Conservation (phyloP, 1,139 yeast species). For the Martiniozyma asiatica region DNA sequence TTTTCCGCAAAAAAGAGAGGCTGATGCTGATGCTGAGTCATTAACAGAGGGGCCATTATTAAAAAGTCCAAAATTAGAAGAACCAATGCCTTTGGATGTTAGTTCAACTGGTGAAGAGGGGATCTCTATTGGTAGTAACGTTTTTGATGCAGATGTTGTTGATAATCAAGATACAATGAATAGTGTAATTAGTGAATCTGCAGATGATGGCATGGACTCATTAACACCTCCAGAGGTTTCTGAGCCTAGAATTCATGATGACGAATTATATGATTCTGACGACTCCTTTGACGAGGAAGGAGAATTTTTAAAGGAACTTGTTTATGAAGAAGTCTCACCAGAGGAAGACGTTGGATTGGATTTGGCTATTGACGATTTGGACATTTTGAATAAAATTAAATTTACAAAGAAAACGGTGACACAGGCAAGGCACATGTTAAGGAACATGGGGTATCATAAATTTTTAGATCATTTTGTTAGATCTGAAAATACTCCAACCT, state of each 20-base stretch:
- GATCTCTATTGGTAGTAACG: too few relatives aligned
- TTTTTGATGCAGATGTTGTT: too few relatives aligned
- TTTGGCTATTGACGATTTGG: slow-evolving; percentile 4
- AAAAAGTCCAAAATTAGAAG: too few relatives aligned
- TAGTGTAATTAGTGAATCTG: background rate
- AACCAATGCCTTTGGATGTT: too few relatives aligned
- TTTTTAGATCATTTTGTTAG: slow-evolving; percentile 43
- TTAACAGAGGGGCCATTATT: too few relatives aligned
- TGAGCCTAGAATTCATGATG: too few relatives aligned
- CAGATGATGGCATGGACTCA: too few relatives aligned
- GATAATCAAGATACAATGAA: background rate
- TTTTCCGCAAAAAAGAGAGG: too few relatives aligned
- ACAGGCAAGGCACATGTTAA: slow-evolving; percentile 46
- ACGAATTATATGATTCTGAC: background rate
- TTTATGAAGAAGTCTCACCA: slow-evolving; percentile 5
- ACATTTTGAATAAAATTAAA: slow-evolving; percentile 10
- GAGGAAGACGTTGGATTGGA: slow-evolving; percentile 7
- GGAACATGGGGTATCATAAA: slow-evolving; percentile 44
- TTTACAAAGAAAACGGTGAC: slow-evolving; percentile 29
- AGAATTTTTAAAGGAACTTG: slow-evolving; percentile 10
- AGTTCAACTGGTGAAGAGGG: too few relatives aligned
- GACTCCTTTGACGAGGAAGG: slow-evolving; percentile 4
- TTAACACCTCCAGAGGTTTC: too few relatives aligned
- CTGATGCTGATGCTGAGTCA: too few relatives aligned
- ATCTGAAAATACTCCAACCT: slow-evolving; percentile 44